phyloP scores from a whole-genome alignment of 768 basidiomycete species.

The Plicaturopsis crispa region DNA sequence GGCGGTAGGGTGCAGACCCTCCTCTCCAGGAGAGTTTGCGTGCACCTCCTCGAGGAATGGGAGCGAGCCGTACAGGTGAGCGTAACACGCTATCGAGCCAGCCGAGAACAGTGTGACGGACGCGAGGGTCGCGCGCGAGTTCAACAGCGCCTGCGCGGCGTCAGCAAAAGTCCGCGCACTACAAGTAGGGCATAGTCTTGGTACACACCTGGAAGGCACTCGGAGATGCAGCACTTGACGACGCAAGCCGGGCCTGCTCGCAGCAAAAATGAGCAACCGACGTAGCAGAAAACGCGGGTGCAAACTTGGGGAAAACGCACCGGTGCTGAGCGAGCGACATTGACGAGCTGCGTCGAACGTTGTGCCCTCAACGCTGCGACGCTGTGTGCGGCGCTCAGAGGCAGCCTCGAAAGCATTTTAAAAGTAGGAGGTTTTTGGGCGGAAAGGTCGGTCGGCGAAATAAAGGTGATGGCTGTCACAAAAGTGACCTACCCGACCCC shows the following conservation, averaged over 20 bases:
- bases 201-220: slow-evolving; percentile 57
- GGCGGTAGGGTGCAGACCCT: slow-evolving; percentile 81
- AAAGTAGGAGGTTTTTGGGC: too few species aligned
- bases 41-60: slow-evolving; percentile 90
- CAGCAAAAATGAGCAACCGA: slow-evolving; percentile 15
- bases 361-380: slow-evolving; percentile 38
- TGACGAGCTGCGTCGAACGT: slow-evolving; percentile 32
- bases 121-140: slow-evolving; percentile 67
- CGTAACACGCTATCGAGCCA: slow-evolving; percentile 95
- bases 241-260: slow-evolving; percentile 73
- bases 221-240: slow-evolving; percentile 48
- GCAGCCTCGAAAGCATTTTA: slow-evolving; percentile 84
- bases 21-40: slow-evolving; percentile 88
- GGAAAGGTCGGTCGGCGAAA: too few species aligned
- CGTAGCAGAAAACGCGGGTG: slow-evolving; percentile 15
- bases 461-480: too few species aligned
- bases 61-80: slow-evolving; percentile 83
- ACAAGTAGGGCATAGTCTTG: slow-evolving; percentile 1
- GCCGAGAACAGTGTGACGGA: slow-evolving; percentile 71
- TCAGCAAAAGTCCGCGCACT: slow-evolving; percentile 1
- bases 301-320: slow-evolving; percentile 29
- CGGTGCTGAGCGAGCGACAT: slow-evolving; percentile 38
- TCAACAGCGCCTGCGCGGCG: slow-evolving; percentile 45
- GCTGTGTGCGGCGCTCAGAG: slow-evolving; percentile 62
- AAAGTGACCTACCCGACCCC: too few species aligned